A percentile compares a stretch with the other conserved stretches of the same genome.
Evolutionary conservation across 2,329 filamentous ascomycete species (phyloP).

Genomic region (Samsoniella hepiali): DNA sequence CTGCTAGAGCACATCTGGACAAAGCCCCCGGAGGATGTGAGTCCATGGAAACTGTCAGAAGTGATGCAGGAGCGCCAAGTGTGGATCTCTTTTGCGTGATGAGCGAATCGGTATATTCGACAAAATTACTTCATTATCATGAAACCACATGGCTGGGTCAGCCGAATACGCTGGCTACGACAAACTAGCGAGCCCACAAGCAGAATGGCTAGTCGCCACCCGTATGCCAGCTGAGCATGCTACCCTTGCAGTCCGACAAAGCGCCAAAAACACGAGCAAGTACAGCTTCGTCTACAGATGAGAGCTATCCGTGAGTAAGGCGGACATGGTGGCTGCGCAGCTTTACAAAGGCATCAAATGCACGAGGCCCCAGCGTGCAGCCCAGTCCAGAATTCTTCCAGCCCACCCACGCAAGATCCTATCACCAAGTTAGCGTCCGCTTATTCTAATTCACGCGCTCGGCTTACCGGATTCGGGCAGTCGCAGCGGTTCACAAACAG

Average conservation of each 20-base stretch:
- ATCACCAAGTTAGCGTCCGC: conserved; percentile 10
- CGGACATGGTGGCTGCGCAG: conserved; percentile 79
- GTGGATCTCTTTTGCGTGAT: conserved; percentile 47
- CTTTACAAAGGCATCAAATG: conserved; percentile 94
- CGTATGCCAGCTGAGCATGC: too few relatives aligned
- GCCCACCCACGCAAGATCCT: conserved; percentile 92
- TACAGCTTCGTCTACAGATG: neutral
- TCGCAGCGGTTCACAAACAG: conserved; percentile 96
- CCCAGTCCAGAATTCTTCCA: conserved; percentile 97
- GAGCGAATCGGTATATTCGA: neutral
- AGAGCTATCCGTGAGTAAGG: conserved; percentile 1
- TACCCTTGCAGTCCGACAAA: too few relatives aligned
- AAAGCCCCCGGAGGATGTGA: conserved; percentile 28
- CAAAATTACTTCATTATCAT: neutral
- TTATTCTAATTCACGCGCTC: neutral
- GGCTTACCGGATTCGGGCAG: conserved; percentile 81
- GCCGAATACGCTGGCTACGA: too few relatives aligned
- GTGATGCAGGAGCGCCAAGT: conserved; percentile 46
- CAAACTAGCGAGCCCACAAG: too few relatives aligned
- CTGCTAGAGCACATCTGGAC: conserved; percentile 43
- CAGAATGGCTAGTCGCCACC: neutral
- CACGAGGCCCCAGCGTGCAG: conserved; percentile 84
- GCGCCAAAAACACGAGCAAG: neutral
- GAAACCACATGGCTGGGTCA: too few relatives aligned
- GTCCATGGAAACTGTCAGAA: conserved; percentile 43